These are phyloP conservation scores for Pseudogymnoascus sp. DNA, from an alignment of 2,329 filamentous ascomycete genomes.

Conservation along the genomic window DNA sequence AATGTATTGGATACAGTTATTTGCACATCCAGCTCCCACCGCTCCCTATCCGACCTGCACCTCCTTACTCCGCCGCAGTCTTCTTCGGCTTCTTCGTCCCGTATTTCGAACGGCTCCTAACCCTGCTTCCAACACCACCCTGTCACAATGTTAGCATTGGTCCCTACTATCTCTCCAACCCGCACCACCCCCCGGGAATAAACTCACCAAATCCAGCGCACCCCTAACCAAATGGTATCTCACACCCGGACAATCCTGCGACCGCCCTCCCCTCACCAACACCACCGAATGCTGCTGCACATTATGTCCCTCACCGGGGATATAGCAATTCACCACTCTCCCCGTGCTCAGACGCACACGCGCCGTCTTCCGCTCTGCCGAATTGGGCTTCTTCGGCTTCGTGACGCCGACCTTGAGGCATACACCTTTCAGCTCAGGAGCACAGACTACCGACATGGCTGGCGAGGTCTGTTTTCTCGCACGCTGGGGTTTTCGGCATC, in stretches of 20 bases:
- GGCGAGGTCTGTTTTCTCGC: constrained; percentile 84
- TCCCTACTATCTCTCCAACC: background rate
- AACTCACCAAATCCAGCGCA: constrained; percentile 81
- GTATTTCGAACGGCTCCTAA: constrained; percentile 87
- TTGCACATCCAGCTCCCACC: background rate
- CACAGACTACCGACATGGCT: constrained; percentile 59
- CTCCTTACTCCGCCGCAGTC: constrained; percentile 32
- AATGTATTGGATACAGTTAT: constrained; percentile 7
- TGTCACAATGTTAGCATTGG: constrained; percentile 36
- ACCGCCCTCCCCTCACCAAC: constrained; percentile 83
- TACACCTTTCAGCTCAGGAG: constrained; percentile 87
- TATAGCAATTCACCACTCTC: constrained; percentile 83
- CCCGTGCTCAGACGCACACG: constrained; percentile 84
- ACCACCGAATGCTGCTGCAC: constrained; percentile 98
- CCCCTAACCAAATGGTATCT: constrained; percentile 90
- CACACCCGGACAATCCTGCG: constrained; percentile 97
- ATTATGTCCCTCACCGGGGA: constrained; percentile 96
- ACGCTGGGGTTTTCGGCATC: constrained; percentile 70
- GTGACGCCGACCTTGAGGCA: constrained; percentile 90
- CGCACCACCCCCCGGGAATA: background rate
- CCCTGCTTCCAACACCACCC: constrained; percentile 83
- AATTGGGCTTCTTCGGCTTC: constrained; percentile 98
- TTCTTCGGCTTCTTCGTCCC: constrained; percentile 98
- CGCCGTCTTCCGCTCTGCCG: constrained; percentile 90
- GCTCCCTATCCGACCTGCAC: no score